These are phyloP conservation scores for Mycena vulgaris DNA, from an alignment of 768 basidiomycete genomes.

Conservation along the genomic window DNA sequence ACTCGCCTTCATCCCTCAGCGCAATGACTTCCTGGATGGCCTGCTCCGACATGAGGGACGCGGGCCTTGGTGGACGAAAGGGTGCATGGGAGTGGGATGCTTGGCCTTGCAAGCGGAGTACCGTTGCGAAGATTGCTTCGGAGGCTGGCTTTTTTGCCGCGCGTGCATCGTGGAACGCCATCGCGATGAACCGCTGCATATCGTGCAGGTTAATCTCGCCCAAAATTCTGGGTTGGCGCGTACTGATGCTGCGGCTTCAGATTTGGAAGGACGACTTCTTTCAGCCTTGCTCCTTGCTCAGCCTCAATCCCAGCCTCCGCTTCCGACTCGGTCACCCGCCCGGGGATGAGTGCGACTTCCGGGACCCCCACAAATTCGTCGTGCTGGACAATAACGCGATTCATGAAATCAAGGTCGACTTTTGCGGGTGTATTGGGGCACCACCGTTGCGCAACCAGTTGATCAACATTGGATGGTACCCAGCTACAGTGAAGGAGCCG, in stretches of 20 bases:
- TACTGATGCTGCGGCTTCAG: no score
- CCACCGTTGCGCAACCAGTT: background rate
- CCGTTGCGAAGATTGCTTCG: constrained; percentile 38
- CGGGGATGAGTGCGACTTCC: constrained; percentile 28
- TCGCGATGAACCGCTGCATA: constrained; percentile 34
- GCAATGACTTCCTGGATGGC: constrained; percentile 34
- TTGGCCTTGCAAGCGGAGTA: background rate
- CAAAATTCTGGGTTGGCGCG: no score
- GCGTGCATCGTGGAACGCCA: constrained; percentile 37
- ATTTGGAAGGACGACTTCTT: constrained; percentile 40
- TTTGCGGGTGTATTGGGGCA: background rate
- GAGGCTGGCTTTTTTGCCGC: constrained; percentile 22
- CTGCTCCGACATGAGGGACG: constrained; percentile 35
- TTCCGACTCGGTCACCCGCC: constrained; percentile 41
- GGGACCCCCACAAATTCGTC: constrained; percentile 25
- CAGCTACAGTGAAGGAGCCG: background rate
- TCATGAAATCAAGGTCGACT: constrained; percentile 38
- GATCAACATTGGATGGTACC: background rate
- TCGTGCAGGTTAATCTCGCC: constrained; percentile 34
- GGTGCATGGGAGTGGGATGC: constrained; percentile 8
- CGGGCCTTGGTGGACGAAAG: constrained; percentile 28
- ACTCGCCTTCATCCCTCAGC: background rate
- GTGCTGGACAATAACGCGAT: constrained; percentile 42
- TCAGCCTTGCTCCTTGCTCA: constrained; percentile 7
- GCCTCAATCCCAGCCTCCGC: constrained; percentile 20